These are phyloP conservation scores for Fusarium sp. DNA, from an alignment of 2,329 filamentous ascomycete genomes.

Conservation along the genomic window DNA sequence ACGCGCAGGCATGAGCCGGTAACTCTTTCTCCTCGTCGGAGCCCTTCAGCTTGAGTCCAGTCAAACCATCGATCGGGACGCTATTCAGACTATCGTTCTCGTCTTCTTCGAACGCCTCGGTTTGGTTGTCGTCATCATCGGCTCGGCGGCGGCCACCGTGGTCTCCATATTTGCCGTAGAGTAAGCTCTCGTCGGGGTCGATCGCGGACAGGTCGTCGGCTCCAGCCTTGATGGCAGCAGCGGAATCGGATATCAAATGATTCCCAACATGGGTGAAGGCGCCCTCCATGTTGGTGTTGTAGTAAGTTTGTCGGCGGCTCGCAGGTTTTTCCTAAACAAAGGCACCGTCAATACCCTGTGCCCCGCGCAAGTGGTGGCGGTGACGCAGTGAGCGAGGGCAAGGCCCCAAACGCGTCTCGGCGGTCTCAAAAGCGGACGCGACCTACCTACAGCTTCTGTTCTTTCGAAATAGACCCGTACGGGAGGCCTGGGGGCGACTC, in stretches of 20 bases:
- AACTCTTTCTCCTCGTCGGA: slow-evolving; percentile 90
- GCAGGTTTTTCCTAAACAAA: slow-evolving; percentile 49
- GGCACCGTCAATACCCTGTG: slow-evolving; percentile 35
- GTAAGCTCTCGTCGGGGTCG: slow-evolving; percentile 84
- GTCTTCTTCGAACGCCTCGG: slow-evolving; percentile 87
- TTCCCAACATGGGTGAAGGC: slow-evolving; percentile 92
- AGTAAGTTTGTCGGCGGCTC: slow-evolving; percentile 39
- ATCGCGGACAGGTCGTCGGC: slow-evolving; percentile 81
- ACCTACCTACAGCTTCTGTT: slow-evolving; percentile 49
- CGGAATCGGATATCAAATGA: slow-evolving; percentile 87
- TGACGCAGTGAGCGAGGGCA: slow-evolving; percentile 31
- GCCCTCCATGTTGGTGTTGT: slow-evolving; percentile 78
- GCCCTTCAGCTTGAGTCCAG: slow-evolving; percentile 71
- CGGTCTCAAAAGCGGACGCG: slow-evolving; percentile 26
- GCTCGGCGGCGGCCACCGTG: slow-evolving; percentile 77
- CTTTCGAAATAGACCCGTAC: slow-evolving; percentile 41
- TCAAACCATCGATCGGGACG: slow-evolving; percentile 82
- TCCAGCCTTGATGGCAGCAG: slow-evolving; percentile 88
- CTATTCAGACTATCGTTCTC: slow-evolving; percentile 84
- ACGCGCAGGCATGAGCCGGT: slow-evolving; percentile 96
- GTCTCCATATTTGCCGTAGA: slow-evolving; percentile 79
- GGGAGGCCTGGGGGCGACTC: slow-evolving; percentile 46
- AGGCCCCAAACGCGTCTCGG: slow-evolving; percentile 8
- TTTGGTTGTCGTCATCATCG: slow-evolving; percentile 92
- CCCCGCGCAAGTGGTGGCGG: slow-evolving; percentile 46